These are phyloP conservation scores for Trametes coccinea DNA, from an alignment of 768 basidiomycete species.

Conservation along the genomic window DNA sequence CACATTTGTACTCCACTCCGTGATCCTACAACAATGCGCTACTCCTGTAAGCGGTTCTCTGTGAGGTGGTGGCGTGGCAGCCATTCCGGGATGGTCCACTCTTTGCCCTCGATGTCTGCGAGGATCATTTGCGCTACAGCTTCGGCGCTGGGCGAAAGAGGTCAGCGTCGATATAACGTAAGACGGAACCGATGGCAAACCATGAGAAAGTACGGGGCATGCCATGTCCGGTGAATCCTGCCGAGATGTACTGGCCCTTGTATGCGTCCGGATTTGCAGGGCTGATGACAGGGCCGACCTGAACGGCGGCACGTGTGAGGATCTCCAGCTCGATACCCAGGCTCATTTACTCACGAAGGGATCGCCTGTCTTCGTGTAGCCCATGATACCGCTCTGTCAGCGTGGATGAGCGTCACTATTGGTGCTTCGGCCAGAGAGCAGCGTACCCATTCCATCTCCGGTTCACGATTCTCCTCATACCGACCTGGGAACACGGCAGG, in stretches of 20 bases:
- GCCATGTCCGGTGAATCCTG: conserved; percentile 76
- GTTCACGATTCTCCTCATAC: conserved; percentile 48
- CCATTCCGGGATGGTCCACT: conserved; percentile 61
- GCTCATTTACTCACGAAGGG: conserved; percentile 59
- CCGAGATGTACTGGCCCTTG: conserved; percentile 68
- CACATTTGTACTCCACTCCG: neutral
- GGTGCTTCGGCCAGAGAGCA: neutral
- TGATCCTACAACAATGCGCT: neutral
- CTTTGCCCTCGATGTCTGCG: conserved; percentile 43
- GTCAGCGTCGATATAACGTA: neutral
- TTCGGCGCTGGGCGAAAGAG: conserved; percentile 53
- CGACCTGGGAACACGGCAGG: conserved; percentile 56
- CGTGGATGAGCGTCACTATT: neutral
- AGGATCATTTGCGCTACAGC: conserved; percentile 59
- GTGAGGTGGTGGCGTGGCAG: conserved; percentile 48
- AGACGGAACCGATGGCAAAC: conserved; percentile 37
- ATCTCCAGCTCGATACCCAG: too few relatives aligned
- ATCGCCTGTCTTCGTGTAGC: conserved; percentile 57
- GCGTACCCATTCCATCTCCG: conserved; percentile 83
- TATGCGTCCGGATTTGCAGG: conserved; percentile 28
- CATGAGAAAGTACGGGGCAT: conserved; percentile 78
- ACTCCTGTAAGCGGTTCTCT: conserved; percentile 7
- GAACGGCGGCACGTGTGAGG: neutral
- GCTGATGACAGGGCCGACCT: conserved; percentile 65
- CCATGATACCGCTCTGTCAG: conserved; percentile 83